phyloP scores from a whole-genome alignment of 1,284 basidiomycete genomes.

The Cystobasidium slooffiae region DNA sequence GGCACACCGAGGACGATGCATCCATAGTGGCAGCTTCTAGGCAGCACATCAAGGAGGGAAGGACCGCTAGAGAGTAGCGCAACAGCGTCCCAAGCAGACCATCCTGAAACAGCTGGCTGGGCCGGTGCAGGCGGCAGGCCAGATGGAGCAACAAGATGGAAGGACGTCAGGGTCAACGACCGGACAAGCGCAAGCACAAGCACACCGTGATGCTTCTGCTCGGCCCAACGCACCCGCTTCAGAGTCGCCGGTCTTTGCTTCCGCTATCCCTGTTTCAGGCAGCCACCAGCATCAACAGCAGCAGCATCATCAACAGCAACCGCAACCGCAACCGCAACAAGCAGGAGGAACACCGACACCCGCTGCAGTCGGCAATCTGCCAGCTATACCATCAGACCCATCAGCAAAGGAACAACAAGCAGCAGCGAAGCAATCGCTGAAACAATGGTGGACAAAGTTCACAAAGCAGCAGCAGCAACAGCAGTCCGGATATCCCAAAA shows the following conservation, averaged over 20 bases:
- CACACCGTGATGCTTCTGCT: not conserved
- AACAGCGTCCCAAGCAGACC: not conserved
- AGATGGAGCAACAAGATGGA: not conserved
- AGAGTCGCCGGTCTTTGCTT: not conserved
- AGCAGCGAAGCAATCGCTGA: conserved; percentile 46
- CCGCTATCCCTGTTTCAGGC: not conserved
- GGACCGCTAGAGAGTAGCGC: not conserved
- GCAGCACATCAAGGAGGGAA: not conserved
- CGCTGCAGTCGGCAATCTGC: not conserved
- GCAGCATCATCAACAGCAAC: not conserved
- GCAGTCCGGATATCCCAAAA: not conserved
- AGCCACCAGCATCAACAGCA: not conserved
- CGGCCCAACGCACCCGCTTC: not conserved
- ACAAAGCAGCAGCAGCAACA: conserved; percentile 39
- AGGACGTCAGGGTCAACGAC: not conserved
- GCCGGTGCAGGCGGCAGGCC: not conserved
- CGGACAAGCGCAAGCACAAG: not conserved
- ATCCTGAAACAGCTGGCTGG: not conserved
- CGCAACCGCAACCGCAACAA: not conserved
- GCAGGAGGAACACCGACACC: not conserved
- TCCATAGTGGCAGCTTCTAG: not conserved
- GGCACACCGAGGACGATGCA: not conserved
- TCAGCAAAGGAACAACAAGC: conserved; percentile 41
- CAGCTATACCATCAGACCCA: conserved; percentile 21
- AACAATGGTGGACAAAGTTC: conserved; percentile 52